These are phyloP conservation scores for Albugo candida DNA, from an alignment of 352 stramenopile genomes.

Conservation along the genomic window DNA sequence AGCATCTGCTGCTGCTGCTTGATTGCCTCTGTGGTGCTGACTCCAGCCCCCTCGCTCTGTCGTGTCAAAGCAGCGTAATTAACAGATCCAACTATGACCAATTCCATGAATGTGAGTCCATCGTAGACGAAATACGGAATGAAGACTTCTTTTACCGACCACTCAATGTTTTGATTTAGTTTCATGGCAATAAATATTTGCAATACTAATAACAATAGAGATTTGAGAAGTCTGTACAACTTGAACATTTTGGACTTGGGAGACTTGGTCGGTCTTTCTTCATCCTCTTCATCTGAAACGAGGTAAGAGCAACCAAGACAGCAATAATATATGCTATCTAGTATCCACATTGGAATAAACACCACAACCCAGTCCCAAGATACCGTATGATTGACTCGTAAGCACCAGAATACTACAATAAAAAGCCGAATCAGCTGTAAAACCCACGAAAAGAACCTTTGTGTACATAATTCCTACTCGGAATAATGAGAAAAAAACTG, in stretches of 20 bases:
- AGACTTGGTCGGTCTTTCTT: slow-evolving; percentile 32
- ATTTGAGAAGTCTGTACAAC: slow-evolving; percentile 57
- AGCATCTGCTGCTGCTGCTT: slow-evolving; percentile 30
- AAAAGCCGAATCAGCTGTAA: slow-evolving; percentile 6
- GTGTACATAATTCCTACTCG: slow-evolving; percentile 29
- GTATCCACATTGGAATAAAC: slow-evolving; percentile 63
- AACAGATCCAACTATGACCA: slow-evolving; percentile 26
- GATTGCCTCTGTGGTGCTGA: slow-evolving; percentile 47
- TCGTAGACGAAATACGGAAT: slow-evolving; percentile 72
- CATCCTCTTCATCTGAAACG: slow-evolving; percentile 18
- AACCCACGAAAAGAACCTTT: not conserved
- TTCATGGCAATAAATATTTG: slow-evolving; percentile 72
- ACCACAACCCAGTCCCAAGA: slow-evolving; percentile 64
- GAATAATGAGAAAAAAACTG: slow-evolving; percentile 72
- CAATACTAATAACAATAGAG: slow-evolving; percentile 44
- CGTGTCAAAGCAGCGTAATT: slow-evolving; percentile 55
- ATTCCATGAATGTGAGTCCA: slow-evolving; percentile 42
- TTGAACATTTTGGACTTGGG: slow-evolving; percentile 32
- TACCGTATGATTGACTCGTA: slow-evolving; percentile 52
- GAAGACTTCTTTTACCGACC: slow-evolving; percentile 38
- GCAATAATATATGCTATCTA: slow-evolving; percentile 57
- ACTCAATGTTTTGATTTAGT: slow-evolving; percentile 46
- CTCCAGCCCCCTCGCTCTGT: slow-evolving; percentile 45
- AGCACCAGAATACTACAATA: slow-evolving; percentile 52
- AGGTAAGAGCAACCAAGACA: slow-evolving; percentile 41